Base-by-base conservation (phyloP, 2,329 filamentous ascomycete genomes). In the Penicillium sp. region DNA sequence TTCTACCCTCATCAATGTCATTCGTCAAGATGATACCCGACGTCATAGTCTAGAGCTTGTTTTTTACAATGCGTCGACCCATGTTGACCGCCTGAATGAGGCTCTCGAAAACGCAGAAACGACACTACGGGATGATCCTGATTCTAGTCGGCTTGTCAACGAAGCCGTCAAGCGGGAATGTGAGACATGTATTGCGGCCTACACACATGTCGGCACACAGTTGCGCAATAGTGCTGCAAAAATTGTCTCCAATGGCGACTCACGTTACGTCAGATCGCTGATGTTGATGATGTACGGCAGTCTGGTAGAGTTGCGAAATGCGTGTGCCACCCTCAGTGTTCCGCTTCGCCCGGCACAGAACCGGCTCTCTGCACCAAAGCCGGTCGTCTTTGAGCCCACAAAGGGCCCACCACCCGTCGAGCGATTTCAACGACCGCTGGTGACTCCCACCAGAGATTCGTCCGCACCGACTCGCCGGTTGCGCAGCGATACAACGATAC, bases 261-360 rank as follows among this genome's bases (percentile, higher is more conserved):
- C 80, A 6, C 79, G 81, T 52, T 82, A 85, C 58, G 72, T 87
- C 48, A 81, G 84, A 23, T 83, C 80, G 14, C 74, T 86, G 39
- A 78, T 87, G 71, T 76, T 85, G 31, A 78, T 84, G 58, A 77
- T 86, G 31, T 85, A 84, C 61, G 80, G 81, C 44, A 82, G 83
- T 57, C 67, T 85, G 45, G 71, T 84, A 42, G 85, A 87, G 66
- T 74, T 85, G 55, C 81, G 82, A 47, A 87, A 87, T 66, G 81
- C 83, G 36, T 84, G 82, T 64, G 73, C 75, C 19, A 75, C 78
- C 49, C 74, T 86, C 46, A 79, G 80, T 24, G 73, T 77, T 48
- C 74, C 72, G 28, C 64, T 77, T 31, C 66, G 67, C 45, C 50
- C 54, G 2, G 23, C 56, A 39, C 67, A 67, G 50, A 69, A 70